Conservation (phyloP, 2,329 filamentous ascomycete species). For the Arthrobotrys conoides region DNA sequence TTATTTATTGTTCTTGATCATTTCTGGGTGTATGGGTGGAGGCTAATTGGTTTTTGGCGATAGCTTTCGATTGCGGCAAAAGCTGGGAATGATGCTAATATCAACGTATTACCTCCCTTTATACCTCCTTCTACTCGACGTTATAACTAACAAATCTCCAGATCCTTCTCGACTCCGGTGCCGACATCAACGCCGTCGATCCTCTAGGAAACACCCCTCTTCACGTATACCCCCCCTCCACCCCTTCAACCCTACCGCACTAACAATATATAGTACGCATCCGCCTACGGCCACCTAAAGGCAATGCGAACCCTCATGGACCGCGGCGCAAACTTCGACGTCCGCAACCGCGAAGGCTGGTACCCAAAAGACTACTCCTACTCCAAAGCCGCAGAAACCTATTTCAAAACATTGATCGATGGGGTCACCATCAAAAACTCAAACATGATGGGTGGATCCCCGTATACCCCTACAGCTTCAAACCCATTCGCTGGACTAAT, state of each 20-base stretch:
- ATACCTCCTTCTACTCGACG: background rate
- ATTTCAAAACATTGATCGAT: conserved; percentile 62
- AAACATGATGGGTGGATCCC: conserved; percentile 1
- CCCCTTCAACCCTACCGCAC: conserved; percentile 22
- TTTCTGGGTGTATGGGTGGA: background rate
- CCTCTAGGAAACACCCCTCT: conserved; percentile 62
- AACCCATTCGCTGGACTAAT: background rate
- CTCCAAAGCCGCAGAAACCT: conserved; percentile 63
- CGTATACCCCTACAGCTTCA: background rate
- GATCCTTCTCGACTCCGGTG: conserved; percentile 66
- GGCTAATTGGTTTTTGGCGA: background rate
- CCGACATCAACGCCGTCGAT: conserved; percentile 67
- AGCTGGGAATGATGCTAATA: conserved; percentile 62
- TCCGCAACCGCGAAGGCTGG: conserved; percentile 63
- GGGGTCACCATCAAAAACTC: conserved; percentile 56
- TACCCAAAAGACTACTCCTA: conserved; percentile 63
- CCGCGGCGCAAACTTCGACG: conserved; percentile 61
- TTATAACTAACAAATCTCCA: conserved; percentile 7
- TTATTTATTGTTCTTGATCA: background rate
- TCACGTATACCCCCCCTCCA: conserved; percentile 55
- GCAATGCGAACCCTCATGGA: conserved; percentile 63
- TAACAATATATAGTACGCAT: conserved; percentile 61
- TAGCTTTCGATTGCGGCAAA: conserved; percentile 63
- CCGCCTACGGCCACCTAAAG: conserved; percentile 64
- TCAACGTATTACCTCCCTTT: conserved; percentile 58